These are phyloP conservation scores for Hemileccinum rubropunctum DNA, from an alignment of 768 basidiomycete species.

Conservation along the genomic window DNA sequence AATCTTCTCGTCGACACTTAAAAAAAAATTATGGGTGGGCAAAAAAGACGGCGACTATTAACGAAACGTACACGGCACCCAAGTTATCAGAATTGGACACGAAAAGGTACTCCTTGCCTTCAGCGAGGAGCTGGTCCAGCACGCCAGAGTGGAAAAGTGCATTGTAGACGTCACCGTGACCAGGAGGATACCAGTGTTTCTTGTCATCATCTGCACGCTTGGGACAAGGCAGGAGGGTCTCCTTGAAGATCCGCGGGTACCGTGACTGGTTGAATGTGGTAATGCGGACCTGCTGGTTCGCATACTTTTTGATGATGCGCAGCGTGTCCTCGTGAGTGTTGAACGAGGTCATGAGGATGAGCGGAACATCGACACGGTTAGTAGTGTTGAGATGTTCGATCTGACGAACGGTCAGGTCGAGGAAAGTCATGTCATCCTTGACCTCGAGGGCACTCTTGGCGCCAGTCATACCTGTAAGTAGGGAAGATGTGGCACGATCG, in stretches of 20 bases:
- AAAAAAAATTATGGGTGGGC: conserved; percentile 3
- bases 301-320: conserved; percentile 77
- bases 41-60: not conserved
- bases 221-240: conserved; percentile 62
- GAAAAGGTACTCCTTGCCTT: conserved; percentile 77
- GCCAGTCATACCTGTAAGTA: conserved; percentile 46
- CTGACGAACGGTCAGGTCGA: conserved; percentile 62
- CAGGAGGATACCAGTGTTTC: conserved; percentile 74
- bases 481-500: conserved; percentile 1
- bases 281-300: conserved; percentile 74
- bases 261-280: conserved; percentile 71
- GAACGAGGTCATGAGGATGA: conserved; percentile 82
- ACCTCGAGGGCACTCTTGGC: conserved; percentile 76
- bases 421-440: conserved; percentile 68
- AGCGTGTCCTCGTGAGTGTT: conserved; percentile 78
- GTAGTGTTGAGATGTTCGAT: conserved; percentile 69
- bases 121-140: conserved; percentile 65
- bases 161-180: conserved; percentile 75
- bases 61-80: conserved; percentile 52
- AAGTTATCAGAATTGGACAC: conserved; percentile 78
- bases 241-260: conserved; percentile 71
- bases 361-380: conserved; percentile 65
- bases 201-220: conserved; percentile 58
- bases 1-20: conserved; percentile 67
- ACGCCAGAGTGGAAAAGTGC: conserved; percentile 69